phyloP scores from a whole-genome alignment of 2,329 filamentous ascomycete genomes.

The Anisogramma anomala region DNA sequence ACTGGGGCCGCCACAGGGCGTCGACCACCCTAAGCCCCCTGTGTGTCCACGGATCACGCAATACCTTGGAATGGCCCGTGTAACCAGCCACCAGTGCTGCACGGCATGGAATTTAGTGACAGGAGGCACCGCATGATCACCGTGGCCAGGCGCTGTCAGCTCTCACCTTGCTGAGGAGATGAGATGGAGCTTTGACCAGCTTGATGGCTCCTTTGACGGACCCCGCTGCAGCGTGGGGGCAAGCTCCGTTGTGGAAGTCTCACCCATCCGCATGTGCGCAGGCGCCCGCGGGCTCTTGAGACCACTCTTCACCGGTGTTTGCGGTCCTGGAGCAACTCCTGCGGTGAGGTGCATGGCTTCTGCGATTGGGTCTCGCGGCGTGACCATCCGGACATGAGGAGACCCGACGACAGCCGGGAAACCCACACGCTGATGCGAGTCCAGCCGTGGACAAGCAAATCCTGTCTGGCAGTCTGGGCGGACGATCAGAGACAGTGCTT shows the following conservation, averaged over 20 bases:
- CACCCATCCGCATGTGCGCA: not conserved
- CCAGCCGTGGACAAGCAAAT: not conserved
- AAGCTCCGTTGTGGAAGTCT: not conserved
- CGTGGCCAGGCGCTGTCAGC: not conserved
- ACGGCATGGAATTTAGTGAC: not conserved
- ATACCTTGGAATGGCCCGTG: no score
- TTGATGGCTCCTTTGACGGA: not conserved
- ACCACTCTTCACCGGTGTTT: not conserved
- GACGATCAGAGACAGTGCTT: not conserved
- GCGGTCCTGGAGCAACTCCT: not conserved
- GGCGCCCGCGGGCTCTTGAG: not conserved
- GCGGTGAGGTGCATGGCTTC: slow-evolving; percentile 2
- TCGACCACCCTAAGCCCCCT: no score
- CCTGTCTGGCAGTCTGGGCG: not conserved
- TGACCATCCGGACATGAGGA: not conserved
- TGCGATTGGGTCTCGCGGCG: not conserved
- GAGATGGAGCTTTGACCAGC: not conserved
- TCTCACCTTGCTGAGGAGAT: not conserved
- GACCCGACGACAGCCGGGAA: not conserved
- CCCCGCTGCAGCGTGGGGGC: not conserved
- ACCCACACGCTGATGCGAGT: not conserved
- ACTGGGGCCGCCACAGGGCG: no score
- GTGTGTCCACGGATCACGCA: no score
- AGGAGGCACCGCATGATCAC: not conserved
- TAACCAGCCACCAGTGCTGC: not conserved